Conservation (phyloP, 192 early-diverging fungal species). For the Tieghemiomyces parasiticus region DNA sequence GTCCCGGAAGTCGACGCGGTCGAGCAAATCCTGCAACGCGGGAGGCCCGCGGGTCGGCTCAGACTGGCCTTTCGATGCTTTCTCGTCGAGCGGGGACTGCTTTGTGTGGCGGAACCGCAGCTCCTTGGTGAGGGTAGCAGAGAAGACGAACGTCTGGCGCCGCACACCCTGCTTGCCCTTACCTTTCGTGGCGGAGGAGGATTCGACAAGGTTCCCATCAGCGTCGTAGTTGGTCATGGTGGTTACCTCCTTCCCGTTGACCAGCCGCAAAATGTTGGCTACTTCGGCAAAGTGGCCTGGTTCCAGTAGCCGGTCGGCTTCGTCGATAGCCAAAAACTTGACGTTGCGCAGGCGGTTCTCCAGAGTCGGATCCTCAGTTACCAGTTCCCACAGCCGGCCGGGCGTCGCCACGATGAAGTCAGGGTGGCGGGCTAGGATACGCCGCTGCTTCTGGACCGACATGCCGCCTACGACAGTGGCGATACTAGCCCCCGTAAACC, state of each 20-base stretch:
- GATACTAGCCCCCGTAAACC: conserved; percentile 33
- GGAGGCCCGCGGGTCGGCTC: conserved; percentile 14
- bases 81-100: no score
- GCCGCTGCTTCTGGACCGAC: conserved; percentile 79
- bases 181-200: conserved; percentile 2
- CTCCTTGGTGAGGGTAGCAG: conserved; percentile 63
- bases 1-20: conserved; percentile 61
- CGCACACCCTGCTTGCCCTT: conserved; percentile 12
- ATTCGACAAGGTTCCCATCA: not conserved
- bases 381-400: conserved; percentile 57
- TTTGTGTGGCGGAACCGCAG: conserved; percentile 20
- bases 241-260: conserved; percentile 17
- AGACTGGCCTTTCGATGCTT: conserved; percentile 17
- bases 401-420: conserved; percentile 72
- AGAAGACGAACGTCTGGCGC: conserved; percentile 86
- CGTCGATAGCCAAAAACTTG: conserved; percentile 63
- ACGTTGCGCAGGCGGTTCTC: conserved; percentile 37
- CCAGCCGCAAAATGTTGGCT: conserved; percentile 35
- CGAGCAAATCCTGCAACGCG: conserved; percentile 57
- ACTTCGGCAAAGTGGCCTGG: conserved; percentile 64
- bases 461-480: conserved; percentile 86
- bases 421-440: conserved; percentile 45
- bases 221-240: not conserved
- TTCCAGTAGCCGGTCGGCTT: conserved; percentile 76
- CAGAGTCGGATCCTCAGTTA: conserved; percentile 38